A percentile compares a stretch with the other conserved stretches of the same genome.
Conservation (phyloP, 23 red algal genomes). For the Agarophyton chilense region DNA sequence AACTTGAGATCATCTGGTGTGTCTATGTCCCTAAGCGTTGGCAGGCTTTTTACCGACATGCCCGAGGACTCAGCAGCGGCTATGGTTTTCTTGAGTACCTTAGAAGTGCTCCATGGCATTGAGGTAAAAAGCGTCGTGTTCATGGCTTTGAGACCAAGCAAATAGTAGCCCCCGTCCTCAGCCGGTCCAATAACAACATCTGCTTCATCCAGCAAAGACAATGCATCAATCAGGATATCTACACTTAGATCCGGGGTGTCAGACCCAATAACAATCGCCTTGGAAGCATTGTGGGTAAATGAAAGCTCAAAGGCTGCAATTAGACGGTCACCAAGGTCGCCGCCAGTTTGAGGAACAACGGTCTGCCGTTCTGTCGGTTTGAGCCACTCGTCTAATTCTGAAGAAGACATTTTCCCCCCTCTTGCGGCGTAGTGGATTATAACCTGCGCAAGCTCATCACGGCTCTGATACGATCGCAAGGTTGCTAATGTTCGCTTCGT, state of each 20-base stretch:
- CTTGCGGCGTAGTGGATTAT: slow-evolving; percentile 46
- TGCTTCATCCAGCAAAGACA: slow-evolving; percentile 50
- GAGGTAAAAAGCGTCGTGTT: slow-evolving; percentile 40
- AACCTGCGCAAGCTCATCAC: background rate
- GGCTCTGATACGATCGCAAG: slow-evolving; percentile 34
- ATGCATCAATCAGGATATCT: slow-evolving; percentile 53
- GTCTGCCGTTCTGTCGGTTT: slow-evolving; percentile 11
- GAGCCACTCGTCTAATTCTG: background rate
- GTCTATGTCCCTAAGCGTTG: slow-evolving; percentile 77
- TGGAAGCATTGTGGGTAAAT: slow-evolving; percentile 19
- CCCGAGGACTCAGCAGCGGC: background rate
- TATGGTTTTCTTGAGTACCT: slow-evolving; percentile 26
- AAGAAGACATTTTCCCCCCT: background rate
- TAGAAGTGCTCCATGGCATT: slow-evolving; percentile 72
- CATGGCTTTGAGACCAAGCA: slow-evolving; percentile 73
- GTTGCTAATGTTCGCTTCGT: slow-evolving; percentile 51
- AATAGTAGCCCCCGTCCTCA: slow-evolving; percentile 91
- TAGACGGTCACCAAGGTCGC: slow-evolving; percentile 80
- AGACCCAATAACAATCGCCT: slow-evolving; percentile 76
- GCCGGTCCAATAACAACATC: slow-evolving; percentile 90
- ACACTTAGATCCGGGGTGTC: slow-evolving; percentile 72
- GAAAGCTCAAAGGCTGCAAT: slow-evolving; percentile 60
- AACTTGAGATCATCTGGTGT: slow-evolving; percentile 61
- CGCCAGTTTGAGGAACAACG: slow-evolving; percentile 35
- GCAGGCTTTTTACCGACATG: slow-evolving; percentile 16